Evolutionary conservation across 768 basidiomycete genomes (phyloP).

Genomic region (Amanita jacksonii): DNA sequence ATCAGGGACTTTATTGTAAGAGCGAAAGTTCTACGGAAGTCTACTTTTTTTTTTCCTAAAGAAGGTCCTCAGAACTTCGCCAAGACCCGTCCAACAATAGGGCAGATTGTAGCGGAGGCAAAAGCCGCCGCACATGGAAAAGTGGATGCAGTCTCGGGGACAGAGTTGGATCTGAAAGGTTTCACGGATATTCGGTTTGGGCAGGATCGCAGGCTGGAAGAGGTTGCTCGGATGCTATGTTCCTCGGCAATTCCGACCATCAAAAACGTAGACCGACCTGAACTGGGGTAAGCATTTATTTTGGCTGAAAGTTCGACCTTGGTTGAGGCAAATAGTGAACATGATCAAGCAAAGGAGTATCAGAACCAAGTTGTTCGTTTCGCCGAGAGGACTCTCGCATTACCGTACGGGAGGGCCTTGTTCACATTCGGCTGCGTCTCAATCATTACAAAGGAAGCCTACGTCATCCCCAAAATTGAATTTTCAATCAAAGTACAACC

Average conservation of each 20-base stretch:
- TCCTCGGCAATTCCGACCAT: conserved; percentile 65
- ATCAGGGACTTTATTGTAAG: conserved; percentile 52
- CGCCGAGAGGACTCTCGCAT: conserved; percentile 80
- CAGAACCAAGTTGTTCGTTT: conserved; percentile 73
- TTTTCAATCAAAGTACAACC: conserved; percentile 69
- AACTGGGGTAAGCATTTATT: conserved; percentile 39
- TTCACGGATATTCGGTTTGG: conserved; percentile 84
- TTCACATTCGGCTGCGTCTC: conserved; percentile 83
- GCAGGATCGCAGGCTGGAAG: conserved; percentile 81
- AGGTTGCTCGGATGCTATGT: conserved; percentile 85
- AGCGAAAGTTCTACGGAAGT: conserved; percentile 14
- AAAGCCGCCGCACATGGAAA: conserved; percentile 44
- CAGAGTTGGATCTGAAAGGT: conserved; percentile 62
- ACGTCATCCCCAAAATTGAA: conserved; percentile 72
- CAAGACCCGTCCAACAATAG: conserved; percentile 40
- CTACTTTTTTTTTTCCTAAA: conserved; percentile 8
- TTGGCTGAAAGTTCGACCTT: too few relatives aligned
- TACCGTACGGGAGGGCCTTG: conserved; percentile 85
- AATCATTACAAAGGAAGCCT: conserved; percentile 68
- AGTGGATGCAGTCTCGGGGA: conserved; percentile 51
- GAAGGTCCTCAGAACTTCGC: conserved; percentile 34
- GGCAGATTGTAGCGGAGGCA: conserved; percentile 39
- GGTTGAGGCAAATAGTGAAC: conserved; percentile 54
- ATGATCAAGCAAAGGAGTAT: conserved; percentile 80
- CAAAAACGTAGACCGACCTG: conserved; percentile 54